Evolutionary conservation across 208 protist species (phyloP).

Genomic region (Blechomonas ayalai): DNA sequence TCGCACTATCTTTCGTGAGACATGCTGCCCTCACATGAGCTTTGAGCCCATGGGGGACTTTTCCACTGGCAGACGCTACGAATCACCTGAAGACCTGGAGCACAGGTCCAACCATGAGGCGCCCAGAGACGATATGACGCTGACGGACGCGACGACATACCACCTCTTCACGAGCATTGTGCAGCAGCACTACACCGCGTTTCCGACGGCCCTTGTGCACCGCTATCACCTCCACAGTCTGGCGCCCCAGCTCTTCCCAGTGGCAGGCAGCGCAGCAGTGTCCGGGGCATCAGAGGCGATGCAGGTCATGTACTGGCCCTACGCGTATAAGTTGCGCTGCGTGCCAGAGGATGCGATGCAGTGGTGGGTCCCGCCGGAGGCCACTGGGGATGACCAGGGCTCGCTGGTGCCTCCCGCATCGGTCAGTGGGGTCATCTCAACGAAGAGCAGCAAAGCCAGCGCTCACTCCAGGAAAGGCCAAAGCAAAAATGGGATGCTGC

Average conservation of each 20-base stretch:
- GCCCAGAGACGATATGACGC: no score
- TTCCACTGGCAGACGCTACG: slow-evolving; percentile 3
- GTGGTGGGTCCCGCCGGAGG: not conserved
- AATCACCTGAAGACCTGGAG: not conserved
- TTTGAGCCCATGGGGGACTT: no score
- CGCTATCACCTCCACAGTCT: slow-evolving; percentile 72
- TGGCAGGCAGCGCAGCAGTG: not conserved
- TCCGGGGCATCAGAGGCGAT: not conserved
- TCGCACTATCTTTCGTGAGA: no score
- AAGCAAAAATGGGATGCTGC: not conserved
- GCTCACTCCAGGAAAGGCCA: not conserved
- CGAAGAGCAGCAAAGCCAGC: no score
- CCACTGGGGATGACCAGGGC: not conserved
- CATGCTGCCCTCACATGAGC: no score
- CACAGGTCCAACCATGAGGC: not conserved
- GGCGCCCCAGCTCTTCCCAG: slow-evolving; percentile 52
- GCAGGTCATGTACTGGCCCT: slow-evolving; percentile 30
- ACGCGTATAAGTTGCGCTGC: slow-evolving; percentile 41
- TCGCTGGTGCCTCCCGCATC: no score
- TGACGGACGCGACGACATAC: slow-evolving; percentile 8
- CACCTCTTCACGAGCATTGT: slow-evolving; percentile 61
- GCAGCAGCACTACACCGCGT: slow-evolving; percentile 49
- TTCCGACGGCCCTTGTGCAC: slow-evolving; percentile 75
- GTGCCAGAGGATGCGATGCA: slow-evolving; percentile 18
- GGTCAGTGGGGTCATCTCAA: no score